Evolutionary conservation across 352 stramenopile species (phyloP).

Genomic region (Phytophthora capsici): DNA sequence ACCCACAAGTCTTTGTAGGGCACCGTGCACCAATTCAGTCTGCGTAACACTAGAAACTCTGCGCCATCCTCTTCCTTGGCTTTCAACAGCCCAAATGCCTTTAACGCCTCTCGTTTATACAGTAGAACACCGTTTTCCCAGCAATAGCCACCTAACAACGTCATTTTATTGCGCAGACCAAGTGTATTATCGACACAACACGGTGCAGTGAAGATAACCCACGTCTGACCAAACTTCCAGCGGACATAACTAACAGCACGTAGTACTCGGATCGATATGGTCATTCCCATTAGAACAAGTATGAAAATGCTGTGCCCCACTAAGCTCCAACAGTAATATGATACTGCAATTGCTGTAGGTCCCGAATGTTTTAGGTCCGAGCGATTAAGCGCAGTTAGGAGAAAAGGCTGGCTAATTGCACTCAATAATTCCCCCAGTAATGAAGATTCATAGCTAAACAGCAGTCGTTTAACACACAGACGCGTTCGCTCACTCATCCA

Average conservation of each 20-base stretch:
- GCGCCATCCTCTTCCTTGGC: conserved; percentile 13
- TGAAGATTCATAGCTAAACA: conserved; percentile 38
- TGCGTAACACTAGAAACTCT: conserved; percentile 10
- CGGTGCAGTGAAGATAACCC: conserved; percentile 13
- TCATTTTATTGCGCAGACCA: conserved; percentile 20
- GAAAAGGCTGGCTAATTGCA: conserved; percentile 4
- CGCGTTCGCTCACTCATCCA: conserved; percentile 10
- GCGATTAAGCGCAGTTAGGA: conserved; percentile 6
- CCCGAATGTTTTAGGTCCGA: conserved; percentile 5
- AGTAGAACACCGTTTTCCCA: conserved; percentile 10
- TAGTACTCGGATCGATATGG: conserved; percentile 15
- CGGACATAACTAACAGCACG: conserved; percentile 11
- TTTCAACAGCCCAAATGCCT: conserved; percentile 25
- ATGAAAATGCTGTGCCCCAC: conserved; percentile 23
- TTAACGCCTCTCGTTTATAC: conserved; percentile 7
- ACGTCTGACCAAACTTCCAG: conserved; percentile 10
- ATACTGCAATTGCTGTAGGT: conserved; percentile 13
- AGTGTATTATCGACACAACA: conserved; percentile 19
- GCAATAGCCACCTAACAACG: conserved; percentile 10
- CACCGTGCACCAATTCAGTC: conserved; percentile 10
- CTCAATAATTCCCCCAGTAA: conserved; percentile 33
- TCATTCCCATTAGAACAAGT: conserved; percentile 15
- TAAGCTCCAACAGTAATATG: conserved; percentile 22
- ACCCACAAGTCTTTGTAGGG: conserved; percentile 14
- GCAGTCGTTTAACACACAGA: conserved; percentile 22